Conservation (phyloP, 1,284 basidiomycete species). For the Cerioporus squamosus region DNA sequence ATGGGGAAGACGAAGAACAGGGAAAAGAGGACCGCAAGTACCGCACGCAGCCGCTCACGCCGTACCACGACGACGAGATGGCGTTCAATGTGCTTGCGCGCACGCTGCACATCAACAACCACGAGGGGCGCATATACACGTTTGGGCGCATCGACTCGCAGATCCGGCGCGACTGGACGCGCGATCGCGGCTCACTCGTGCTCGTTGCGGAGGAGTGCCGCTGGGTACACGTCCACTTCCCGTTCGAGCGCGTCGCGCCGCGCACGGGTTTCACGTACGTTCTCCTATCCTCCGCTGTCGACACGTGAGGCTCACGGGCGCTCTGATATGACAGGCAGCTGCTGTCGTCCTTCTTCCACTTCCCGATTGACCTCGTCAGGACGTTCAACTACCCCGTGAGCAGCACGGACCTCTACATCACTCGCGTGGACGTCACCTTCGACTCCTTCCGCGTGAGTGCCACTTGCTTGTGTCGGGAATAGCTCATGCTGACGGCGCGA, state of each 20-base stretch:
- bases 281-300: too few species aligned
- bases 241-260: slow-evolving; percentile 24
- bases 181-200: slow-evolving; percentile 41
- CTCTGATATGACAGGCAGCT: slow-evolving; percentile 25
- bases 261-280: slow-evolving; percentile 24
- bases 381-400: slow-evolving; percentile 38
- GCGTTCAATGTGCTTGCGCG: slow-evolving; percentile 34
- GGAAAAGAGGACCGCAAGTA: slow-evolving; percentile 6
- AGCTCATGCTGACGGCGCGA: background rate
- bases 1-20: slow-evolving; percentile 16
- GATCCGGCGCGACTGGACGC: slow-evolving; percentile 42
- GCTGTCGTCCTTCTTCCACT: slow-evolving; percentile 29
- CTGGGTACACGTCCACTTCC: slow-evolving; percentile 42
- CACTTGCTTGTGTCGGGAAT: background rate
- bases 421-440: slow-evolving; percentile 45
- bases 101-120: slow-evolving; percentile 41
- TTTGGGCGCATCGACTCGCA: slow-evolving; percentile 43
- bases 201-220: slow-evolving; percentile 41
- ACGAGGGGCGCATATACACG: slow-evolving; percentile 43
- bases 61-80: slow-evolving; percentile 35
- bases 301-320: background rate
- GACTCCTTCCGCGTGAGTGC: slow-evolving; percentile 42
- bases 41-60: slow-evolving; percentile 13
- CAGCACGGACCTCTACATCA: slow-evolving; percentile 40
- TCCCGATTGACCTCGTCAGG: slow-evolving; percentile 35